Percentiles rank a stretch among this genome's conserved stretches.
phyloP scores from a whole-genome alignment of 768 basidiomycete species.

The Cyclocybe cylindracea region DNA sequence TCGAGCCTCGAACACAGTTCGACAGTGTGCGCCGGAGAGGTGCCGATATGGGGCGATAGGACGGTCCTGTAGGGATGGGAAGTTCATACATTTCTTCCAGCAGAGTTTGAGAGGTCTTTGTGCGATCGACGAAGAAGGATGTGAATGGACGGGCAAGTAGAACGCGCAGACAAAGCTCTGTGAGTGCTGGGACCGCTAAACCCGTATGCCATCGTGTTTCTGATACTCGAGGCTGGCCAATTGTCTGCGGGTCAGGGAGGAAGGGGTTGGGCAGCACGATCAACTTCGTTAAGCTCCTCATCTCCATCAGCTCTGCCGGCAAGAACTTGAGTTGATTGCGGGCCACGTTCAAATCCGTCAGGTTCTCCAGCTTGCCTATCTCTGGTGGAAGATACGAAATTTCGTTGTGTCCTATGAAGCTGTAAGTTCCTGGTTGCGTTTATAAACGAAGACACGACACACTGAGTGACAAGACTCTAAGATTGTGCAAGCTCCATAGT shows the following conservation, averaged over 20 bases:
- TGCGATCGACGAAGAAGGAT: conserved; percentile 6
- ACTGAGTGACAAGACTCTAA: conserved; percentile 70
- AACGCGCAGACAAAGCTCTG: conserved; percentile 35
- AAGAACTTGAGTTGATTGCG: conserved; percentile 59
- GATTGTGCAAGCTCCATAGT: conserved; percentile 54
- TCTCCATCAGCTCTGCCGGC: conserved; percentile 64
- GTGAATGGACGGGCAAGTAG: conserved; percentile 27
- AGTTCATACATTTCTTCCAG: conserved; percentile 34
- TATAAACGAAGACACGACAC: conserved; percentile 26
- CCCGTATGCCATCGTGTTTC: conserved; percentile 16
- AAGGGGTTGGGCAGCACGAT: conserved; percentile 64
- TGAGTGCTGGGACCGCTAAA: conserved; percentile 28
- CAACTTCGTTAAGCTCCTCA: conserved; percentile 49
- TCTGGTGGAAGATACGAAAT: conserved; percentile 63
- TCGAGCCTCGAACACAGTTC: conserved; percentile 39
- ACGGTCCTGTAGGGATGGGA: conserved; percentile 28
- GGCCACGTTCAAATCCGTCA: conserved; percentile 62
- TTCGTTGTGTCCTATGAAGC: conserved; percentile 55
- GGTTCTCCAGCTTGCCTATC: conserved; percentile 50
- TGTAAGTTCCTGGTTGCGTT: neutral
- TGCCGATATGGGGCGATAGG: conserved; percentile 23
- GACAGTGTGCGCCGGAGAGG: conserved; percentile 34
- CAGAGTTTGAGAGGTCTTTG: conserved; percentile 21
- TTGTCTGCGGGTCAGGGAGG: conserved; percentile 25
- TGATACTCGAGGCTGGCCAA: conserved; percentile 21